Base-by-base conservation (phyloP, 768 basidiomycete genomes). In the Phlebiopsis gigantea region DNA sequence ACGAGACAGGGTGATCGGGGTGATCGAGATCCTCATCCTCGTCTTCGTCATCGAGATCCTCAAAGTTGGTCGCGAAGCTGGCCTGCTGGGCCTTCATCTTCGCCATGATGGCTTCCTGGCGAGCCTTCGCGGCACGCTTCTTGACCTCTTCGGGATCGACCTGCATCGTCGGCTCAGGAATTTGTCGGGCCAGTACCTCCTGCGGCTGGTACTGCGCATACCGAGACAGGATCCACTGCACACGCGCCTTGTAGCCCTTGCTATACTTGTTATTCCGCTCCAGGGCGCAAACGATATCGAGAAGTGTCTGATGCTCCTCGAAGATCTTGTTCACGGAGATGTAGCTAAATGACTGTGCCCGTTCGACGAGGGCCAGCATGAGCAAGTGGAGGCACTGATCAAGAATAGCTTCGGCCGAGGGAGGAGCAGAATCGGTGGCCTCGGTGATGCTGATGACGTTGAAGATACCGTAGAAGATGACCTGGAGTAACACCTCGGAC, bases 31-130 rank as follows among this genome's bases (percentile, higher is more conserved):
- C 81, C 5, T 81, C 79, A 1, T 82, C 81, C 5, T 90, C 90
- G 5, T 86, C 87, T 5, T 83, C 86, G 17, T 84, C 83, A 30
- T 88, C 88, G 22, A 82, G 80, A 25, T 79, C 80, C 50, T 90
- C 88, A 57, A 90, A 86, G 61, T 86, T 88, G 66, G 82, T 79
- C 2, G 90, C 84, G 68, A 95, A 92, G 61, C 85, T 88, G 28
- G 85, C 87, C 66, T 98, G 95, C 65, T 94, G 90, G 24, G 87
- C 86, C 65, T 91, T 93, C 84, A 98, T 98, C 72, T 97, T 87
- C 65, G 85, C 83, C 93, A 99, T 91, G 65, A 99, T 91, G 0
- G 90, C 88, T 58, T 88, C 90, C 68, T 97, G 89, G n/a, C 95
- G 78, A 12, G 84, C 89, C 68, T 93, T 93, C 7, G 91, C 93